Evolutionary conservation across 2,329 filamentous ascomycete species (phyloP).

Genomic region (Geoglossum cookeanum): DNA sequence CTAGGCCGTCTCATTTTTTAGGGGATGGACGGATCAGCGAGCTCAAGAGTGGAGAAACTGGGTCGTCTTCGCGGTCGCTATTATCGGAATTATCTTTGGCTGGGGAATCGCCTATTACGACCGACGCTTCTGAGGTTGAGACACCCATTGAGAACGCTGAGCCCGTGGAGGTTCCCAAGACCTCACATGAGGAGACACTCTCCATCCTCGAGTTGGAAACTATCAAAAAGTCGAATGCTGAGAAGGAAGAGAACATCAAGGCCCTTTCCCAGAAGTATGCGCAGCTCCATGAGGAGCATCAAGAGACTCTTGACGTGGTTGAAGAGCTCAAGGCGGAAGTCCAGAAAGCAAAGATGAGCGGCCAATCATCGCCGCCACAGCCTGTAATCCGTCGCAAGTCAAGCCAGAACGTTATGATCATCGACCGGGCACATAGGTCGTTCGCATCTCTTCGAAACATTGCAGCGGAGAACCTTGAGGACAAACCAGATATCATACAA

Average conservation of each 20-base stretch:
- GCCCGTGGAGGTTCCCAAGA: not conserved
- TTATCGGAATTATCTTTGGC: slow-evolving; percentile 86
- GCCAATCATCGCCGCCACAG: slow-evolving; percentile 43
- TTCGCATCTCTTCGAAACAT: slow-evolving; percentile 81
- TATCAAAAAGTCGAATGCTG: slow-evolving; percentile 48
- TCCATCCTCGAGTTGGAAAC: slow-evolving; percentile 48
- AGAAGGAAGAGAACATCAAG: slow-evolving; percentile 59
- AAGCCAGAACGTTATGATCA: slow-evolving; percentile 69
- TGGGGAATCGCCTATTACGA: slow-evolving; percentile 52
- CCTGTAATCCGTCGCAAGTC: slow-evolving; percentile 86
- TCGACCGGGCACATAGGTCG: slow-evolving; percentile 80
- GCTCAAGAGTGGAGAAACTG: slow-evolving; percentile 41
- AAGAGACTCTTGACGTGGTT: slow-evolving; percentile 63
- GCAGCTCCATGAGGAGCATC: slow-evolving; percentile 67
- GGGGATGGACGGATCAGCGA: slow-evolving; percentile 54
- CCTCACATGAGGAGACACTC: not conserved
- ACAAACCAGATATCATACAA: slow-evolving; percentile 66
- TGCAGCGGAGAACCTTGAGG: slow-evolving; percentile 68
- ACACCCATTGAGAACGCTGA: slow-evolving; percentile 14
- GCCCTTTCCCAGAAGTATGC: slow-evolving; percentile 60
- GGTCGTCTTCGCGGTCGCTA: slow-evolving; percentile 70
- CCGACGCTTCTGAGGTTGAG: slow-evolving; percentile 42
- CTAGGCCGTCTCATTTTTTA: slow-evolving; percentile 65
- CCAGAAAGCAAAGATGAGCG: slow-evolving; percentile 48
- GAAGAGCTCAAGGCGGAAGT: slow-evolving; percentile 82